A percentile compares a stretch with the other conserved stretches of the same genome.
Conservation (phyloP, 2,329 filamentous ascomycete species). For the Pezicula rhizophila region DNA sequence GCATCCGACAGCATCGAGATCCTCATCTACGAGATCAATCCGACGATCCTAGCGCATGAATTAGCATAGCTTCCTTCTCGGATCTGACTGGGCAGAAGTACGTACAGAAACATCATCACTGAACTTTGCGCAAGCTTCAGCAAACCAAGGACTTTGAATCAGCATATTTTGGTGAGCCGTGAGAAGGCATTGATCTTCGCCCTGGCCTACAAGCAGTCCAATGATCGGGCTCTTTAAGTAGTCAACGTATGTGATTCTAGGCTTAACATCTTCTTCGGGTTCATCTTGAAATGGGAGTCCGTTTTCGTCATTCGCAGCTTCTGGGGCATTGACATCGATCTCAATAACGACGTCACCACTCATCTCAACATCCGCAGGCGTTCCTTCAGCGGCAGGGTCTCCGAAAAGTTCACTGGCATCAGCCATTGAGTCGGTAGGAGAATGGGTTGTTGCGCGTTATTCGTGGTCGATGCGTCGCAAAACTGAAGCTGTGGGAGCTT, state of each 20-base stretch:
- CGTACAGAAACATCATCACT: conserved; percentile 54
- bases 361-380: conserved; percentile 22
- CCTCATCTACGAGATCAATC: conserved; percentile 62
- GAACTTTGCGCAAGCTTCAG: conserved; percentile 55
- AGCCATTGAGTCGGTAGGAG: conserved; percentile 13
- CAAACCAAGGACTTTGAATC: conserved; percentile 67
- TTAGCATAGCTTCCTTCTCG: neutral
- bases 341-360: conserved; percentile 20
- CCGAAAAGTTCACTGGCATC: conserved; percentile 12
- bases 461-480: too few relatives aligned
- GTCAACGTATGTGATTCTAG: conserved; percentile 38
- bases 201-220: conserved; percentile 58
- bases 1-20: conserved; percentile 68
- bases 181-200: conserved; percentile 55
- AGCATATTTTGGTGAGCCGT: conserved; percentile 78
- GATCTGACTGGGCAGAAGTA: conserved; percentile 9
- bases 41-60: conserved; percentile 45
- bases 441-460: neutral
- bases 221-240: conserved; percentile 67
- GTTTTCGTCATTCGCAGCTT: conserved; percentile 6
- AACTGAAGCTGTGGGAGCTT: neutral
- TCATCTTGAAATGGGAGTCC: conserved; percentile 17
- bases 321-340: conserved; percentile 12
- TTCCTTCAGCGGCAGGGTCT: conserved; percentile 7
- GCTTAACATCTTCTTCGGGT: conserved; percentile 13